Evolutionary conservation across 2,329 filamentous ascomycete species (phyloP), one percentile per base, ranked within the genome.

Genomic region (Exophiala viscosa): DNA sequence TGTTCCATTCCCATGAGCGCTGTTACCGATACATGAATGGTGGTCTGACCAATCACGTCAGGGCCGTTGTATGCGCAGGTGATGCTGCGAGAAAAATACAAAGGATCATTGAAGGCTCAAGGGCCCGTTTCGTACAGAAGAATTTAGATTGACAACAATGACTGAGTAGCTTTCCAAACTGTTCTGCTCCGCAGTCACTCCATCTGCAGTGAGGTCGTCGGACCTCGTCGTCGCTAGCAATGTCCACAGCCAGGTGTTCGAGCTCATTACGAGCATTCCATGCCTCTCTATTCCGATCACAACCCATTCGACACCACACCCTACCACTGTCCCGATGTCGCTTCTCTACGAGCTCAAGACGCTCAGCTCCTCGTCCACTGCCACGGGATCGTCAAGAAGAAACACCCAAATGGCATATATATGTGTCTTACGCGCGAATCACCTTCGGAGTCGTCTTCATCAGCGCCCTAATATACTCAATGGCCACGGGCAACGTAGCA

Each of bases 401-500:
- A 65, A 64, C 69, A 45, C 75, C 76, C 8, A 28, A 28, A 28
- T 28, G 23, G 23, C 23, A 28, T 28, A 7, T 28, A 28, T 28
- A 28, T 28, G 23, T 28, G 23, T 28, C 23, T 28, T 77, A 76
- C 59, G 66, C 76, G 35, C 73, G 75, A 50, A 67, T 79, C 17
- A 70, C 73, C 6, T 59, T 79, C 56, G 77, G 76, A 10, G 62
- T 76, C 44, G 71, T 77, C 10, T 75, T 79, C 59, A 71, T 77
- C 58, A 68, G 70, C 46, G 69, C 71, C 48, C 61, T 79, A 31
- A 69, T 79, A 33, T 79, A 78, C 63, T 76, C 73, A 41, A 79
- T 78, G 75, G 74, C 77, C 71, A 45, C 45, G 20, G 35, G 50
- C 49, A 50, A 52, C 10, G n/a, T 50, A 5, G 49, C 43, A 9